Evolutionary conservation across 768 basidiomycete species (phyloP).

Genomic region (Leccinum subtestaceum): DNA sequence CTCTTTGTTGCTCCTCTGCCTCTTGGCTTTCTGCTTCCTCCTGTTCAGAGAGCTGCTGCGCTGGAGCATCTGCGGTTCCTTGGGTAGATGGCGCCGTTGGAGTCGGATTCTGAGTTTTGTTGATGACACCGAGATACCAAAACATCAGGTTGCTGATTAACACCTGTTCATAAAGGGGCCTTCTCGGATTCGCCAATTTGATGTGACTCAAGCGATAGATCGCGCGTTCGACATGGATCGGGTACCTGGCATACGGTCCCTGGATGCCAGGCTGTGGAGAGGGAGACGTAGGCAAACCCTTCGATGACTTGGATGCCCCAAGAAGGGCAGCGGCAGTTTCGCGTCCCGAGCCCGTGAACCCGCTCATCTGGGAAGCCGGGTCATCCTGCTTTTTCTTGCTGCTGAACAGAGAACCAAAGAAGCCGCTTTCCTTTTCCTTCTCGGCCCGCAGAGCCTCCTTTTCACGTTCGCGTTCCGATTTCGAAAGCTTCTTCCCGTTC

Average conservation of each 20-base stretch:
- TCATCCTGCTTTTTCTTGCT: slow-evolving; percentile 87
- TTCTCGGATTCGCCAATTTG: slow-evolving; percentile 94
- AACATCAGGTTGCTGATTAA: slow-evolving; percentile 95
- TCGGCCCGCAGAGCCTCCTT: slow-evolving; percentile 47
- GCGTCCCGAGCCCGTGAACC: slow-evolving; percentile 55
- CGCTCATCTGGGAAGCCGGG: slow-evolving; percentile 36
- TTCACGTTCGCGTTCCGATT: slow-evolving; percentile 41
- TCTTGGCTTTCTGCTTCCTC: slow-evolving; percentile 40
- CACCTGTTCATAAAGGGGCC: slow-evolving; percentile 96
- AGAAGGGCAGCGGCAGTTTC: slow-evolving; percentile 87
- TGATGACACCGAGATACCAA: slow-evolving; percentile 98
- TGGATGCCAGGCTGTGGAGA: slow-evolving; percentile 47
- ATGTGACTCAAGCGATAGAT: slow-evolving; percentile 98
- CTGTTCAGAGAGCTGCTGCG: slow-evolving; percentile 33
- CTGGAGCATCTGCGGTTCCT: slow-evolving; percentile 21
- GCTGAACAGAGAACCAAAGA: slow-evolving; percentile 91
- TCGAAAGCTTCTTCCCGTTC: slow-evolving; percentile 53
- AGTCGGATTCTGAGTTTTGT: slow-evolving; percentile 69
- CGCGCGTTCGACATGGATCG: slow-evolving; percentile 97
- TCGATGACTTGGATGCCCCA: slow-evolving; percentile 79
- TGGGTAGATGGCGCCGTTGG: slow-evolving; percentile 36
- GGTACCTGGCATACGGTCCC: slow-evolving; percentile 73
- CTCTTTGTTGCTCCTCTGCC: slow-evolving; percentile 37
- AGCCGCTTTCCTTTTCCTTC: slow-evolving; percentile 67
- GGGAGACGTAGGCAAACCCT: slow-evolving; percentile 56